Base-by-base conservation (phyloP, 192 early-diverging fungal species). In the Umbelopsis isabellina region DNA sequence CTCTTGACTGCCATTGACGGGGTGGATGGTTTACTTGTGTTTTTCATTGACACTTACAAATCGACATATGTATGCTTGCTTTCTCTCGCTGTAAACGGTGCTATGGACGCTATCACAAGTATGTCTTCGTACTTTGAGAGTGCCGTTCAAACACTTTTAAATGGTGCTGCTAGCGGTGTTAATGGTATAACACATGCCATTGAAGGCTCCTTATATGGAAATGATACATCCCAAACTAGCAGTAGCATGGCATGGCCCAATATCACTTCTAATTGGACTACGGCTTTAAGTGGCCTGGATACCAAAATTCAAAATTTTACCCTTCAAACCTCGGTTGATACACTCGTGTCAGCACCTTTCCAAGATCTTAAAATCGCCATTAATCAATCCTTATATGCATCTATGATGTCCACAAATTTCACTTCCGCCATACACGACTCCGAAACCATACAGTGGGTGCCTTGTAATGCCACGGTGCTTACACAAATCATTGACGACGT, bases 41-140 rank as follows among this genome's bases (percentile, higher is more conserved):
- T 67, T 58, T 53, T 75, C 3, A 51, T 79, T n/a, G 46, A 51
- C 18, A 67, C 52, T 10, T 79, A 79, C 49, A 75, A 79, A 52
- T 75, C 67, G 6, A 72, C 74, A 12, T 75, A 75, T 33, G 70
- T 67, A 1, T 79, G 78, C 44, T 52, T 79, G 11, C 50, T 79
- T 1, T 46, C 20, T 11, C 49, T 79, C 2, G 74, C 74, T 21
- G 49, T 79, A 27, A 61, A 75, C 23, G 61, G 69, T 18, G 41
- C 67, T 10, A 41, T 75, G 5, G 46, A 69, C 4, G 21, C 70
- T 8, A 35, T 69, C 8, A 72, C 70, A n/a, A 18, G 8, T 9
- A 22, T 73, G 0, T 9, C 71, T 3, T 33, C 66, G 8, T 68
- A 73, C 16, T 45, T 79, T 48, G 70, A 79, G 65, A 33, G 66